phyloP scores from a whole-genome alignment of 1,139 yeast species.

The Komagataea norvegica region DNA sequence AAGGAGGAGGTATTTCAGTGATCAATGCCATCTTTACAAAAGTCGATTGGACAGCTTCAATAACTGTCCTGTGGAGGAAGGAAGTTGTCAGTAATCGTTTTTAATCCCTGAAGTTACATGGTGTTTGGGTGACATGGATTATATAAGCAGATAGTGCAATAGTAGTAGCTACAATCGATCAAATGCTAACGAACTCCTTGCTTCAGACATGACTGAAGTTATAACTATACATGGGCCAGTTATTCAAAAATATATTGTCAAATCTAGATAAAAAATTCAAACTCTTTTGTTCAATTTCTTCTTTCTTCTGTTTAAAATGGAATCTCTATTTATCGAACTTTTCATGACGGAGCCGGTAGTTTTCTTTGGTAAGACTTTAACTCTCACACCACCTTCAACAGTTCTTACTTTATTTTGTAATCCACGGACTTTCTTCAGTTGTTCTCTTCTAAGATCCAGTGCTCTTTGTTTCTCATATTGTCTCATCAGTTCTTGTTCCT shows the following conservation, averaged over 20 bases:
- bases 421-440: conserved; percentile 14
- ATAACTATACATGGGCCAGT: no score
- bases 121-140: no score
- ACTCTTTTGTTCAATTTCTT: conserved; percentile 20
- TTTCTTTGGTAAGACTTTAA: conserved; percentile 16
- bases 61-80: no score
- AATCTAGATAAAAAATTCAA: no score
- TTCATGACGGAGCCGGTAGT: conserved; percentile 8
- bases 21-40: conserved; percentile 11
- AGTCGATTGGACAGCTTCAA: no score
- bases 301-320: conserved; percentile 23
- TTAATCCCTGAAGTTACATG: not conserved
- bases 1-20: conserved; percentile 12
- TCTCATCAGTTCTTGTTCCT: conserved; percentile 15
- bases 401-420: conserved; percentile 14
- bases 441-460: conserved; percentile 15
- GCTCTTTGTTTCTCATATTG: conserved; percentile 16
- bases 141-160: no score
- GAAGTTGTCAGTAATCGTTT: no score
- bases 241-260: no score
- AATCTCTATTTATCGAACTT: conserved; percentile 18
- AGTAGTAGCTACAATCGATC: no score
- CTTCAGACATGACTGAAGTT: no score
- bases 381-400: conserved; percentile 22
- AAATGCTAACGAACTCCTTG: no score